Evolutionary conservation across 805 yeast genomes (phyloP), one percentile per base, ranked within the genome.

Genomic region (Suhomyces faveliae): DNA sequence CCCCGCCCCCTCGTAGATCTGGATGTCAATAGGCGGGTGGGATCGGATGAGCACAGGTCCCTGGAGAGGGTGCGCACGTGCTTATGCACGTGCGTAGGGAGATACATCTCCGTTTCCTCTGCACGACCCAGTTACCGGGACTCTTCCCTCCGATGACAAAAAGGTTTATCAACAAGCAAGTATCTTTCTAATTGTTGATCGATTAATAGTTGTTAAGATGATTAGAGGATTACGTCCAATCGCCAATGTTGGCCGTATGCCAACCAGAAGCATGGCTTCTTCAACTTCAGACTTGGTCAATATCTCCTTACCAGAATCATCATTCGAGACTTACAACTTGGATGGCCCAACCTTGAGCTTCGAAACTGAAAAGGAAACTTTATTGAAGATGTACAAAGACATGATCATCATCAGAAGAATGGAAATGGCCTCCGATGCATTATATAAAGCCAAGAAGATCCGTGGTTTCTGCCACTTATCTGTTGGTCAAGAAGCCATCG

Each of bases 401-500:
- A 91, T 94, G 98, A 83, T 86, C 58, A 73, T 85, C 57, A 84
- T 92, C 67, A 85, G 96, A 80, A 87, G 99, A 75, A 84, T 94
- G 94, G 99, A 94, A 78, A 92, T 94, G 96, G 96, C 97, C 37
- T 84, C 98, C 52, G 99, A 94, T 69, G 98, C 97, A 25, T 78
- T 94, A 56, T 94, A 94, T 80, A 94, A 94, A 79, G 96, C 98
- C 63, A 94, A 94, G 80, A 90, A 92, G 77, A 91, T 94, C 65
- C 84, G 98, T 78, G 99, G 99, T 61, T 94, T 94, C 85, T 94
- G 99, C 76, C 99, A 94, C 74, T 82, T 94, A 77, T 88, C 97
- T 11, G 90, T 89, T 54, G 99, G 99, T 64, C 99, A 94, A 77
- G 99, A 94, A 77, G 99, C 99, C 55, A 83, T 94, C 73, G 97